Percentiles rank a stretch among this genome's conserved stretches.
These are phyloP conservation scores for Mrakia hoshinonis DNA, from an alignment of 768 basidiomycete species.

Conservation along the genomic window DNA sequence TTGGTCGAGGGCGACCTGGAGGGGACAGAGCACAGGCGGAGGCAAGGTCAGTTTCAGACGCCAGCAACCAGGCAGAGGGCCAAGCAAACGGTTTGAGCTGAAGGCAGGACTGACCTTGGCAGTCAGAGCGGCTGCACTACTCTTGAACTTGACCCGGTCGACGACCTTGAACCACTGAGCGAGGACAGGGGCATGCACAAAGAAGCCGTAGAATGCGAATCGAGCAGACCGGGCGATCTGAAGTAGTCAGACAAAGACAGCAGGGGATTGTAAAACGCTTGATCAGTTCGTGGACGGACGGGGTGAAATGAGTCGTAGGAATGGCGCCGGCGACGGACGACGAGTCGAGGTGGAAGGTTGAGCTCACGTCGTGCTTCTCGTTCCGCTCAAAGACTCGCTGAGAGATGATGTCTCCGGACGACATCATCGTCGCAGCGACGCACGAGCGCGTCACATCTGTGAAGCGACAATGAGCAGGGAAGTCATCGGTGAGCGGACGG, in stretches of 20 bases:
- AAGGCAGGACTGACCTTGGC: slow-evolving; percentile 15
- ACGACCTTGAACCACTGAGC: slow-evolving; percentile 28
- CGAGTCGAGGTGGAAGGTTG: not conserved
- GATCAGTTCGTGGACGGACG: not conserved
- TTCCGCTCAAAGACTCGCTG: slow-evolving; percentile 21
- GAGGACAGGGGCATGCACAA: slow-evolving; percentile 22
- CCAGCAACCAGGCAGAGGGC: not conserved
- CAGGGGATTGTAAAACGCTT: not conserved
- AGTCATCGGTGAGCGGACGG: not conserved
- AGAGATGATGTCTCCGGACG: slow-evolving; percentile 17
- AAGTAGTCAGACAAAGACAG: not conserved
- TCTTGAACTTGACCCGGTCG: slow-evolving; percentile 20
- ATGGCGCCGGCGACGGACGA: not conserved
- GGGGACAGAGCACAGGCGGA: not conserved
- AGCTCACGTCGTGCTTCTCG: slow-evolving; percentile 21
- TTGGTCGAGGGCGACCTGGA: slow-evolving; percentile 4
- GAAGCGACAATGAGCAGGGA: not conserved
- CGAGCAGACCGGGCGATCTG: slow-evolving; percentile 22
- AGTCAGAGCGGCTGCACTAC: not conserved
- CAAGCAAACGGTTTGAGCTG: not conserved
- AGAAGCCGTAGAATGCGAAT: slow-evolving; percentile 23
- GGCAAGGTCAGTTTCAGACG: not conserved
- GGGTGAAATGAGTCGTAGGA: no score
- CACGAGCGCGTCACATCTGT: slow-evolving; percentile 16
- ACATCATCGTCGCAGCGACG: slow-evolving; percentile 27